Conservation (phyloP, 1,284 basidiomycete genomes). For the Phellopilus nigrolimitatus region DNA sequence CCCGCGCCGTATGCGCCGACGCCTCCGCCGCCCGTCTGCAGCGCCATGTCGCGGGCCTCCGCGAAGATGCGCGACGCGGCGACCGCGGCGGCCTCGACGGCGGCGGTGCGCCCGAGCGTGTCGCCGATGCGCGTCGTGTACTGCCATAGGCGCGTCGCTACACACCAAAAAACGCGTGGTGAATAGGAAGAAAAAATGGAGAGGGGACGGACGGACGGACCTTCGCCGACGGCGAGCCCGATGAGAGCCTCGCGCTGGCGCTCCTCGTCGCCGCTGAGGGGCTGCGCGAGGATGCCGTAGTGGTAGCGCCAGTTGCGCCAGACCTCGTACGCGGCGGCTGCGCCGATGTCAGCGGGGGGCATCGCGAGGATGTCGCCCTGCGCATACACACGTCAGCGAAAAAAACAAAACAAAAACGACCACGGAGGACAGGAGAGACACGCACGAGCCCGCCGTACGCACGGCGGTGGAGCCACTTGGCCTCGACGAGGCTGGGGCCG, state of each 20-base stretch:
- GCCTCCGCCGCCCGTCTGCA: constrained; percentile 2
- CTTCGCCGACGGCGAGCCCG: constrained; percentile 25
- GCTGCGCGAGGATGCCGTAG: constrained; percentile 21
- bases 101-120: constrained; percentile 25
- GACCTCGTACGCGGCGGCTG: constrained; percentile 25
- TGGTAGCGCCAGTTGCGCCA: constrained; percentile 24
- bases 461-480: constrained; percentile 25
- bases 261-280: constrained; percentile 23
- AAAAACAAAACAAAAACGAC: too few species aligned
- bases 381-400: too few species aligned
- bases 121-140: constrained; percentile 24
- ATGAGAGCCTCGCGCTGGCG: constrained; percentile 25
- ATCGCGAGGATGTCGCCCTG: constrained; percentile 18
- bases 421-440: constrained; percentile 7
- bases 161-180: not conserved
- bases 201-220: constrained; percentile 14
- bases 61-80: constrained; percentile 22
- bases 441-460: constrained; percentile 27
- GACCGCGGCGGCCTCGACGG: constrained; percentile 27
- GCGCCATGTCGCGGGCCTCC: constrained; percentile 3
- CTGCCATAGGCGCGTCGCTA: constrained; percentile 23
- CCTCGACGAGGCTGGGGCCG: constrained; percentile 19
- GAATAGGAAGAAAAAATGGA: not conserved
- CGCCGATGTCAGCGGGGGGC: constrained; percentile 22
- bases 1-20: not conserved